Conservation (phyloP, 768 basidiomycete species). For the Amanita rimosa region DNA sequence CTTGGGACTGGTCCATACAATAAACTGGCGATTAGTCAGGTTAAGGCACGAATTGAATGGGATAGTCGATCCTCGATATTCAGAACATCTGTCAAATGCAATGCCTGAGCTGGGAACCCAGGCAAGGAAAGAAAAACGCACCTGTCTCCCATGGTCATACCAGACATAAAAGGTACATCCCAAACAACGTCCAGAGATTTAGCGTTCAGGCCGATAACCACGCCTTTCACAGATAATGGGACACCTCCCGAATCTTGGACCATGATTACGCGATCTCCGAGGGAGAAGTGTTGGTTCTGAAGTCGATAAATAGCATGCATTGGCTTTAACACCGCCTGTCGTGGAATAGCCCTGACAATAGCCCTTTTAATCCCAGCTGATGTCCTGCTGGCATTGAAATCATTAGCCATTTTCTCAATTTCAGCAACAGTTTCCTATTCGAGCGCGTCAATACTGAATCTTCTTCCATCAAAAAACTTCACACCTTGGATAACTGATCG, state of each 20-base stretch:
- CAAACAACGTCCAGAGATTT: slow-evolving; percentile 92
- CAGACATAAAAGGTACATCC: slow-evolving; percentile 94
- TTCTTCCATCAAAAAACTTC: background rate
- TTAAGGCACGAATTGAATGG: slow-evolving; percentile 86
- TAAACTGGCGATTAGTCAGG: slow-evolving; percentile 75
- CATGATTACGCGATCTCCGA: slow-evolving; percentile 94
- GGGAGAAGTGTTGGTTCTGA: slow-evolving; percentile 75
- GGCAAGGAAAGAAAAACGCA: slow-evolving; percentile 18
- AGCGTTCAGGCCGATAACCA: slow-evolving; percentile 80
- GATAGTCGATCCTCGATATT: slow-evolving; percentile 85
- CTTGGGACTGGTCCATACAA: slow-evolving; percentile 60
- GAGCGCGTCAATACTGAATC: background rate
- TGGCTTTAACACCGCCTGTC: slow-evolving; percentile 89
- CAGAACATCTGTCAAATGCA: slow-evolving; percentile 55
- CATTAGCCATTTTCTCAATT: slow-evolving; percentile 71
- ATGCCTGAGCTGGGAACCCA: slow-evolving; percentile 2
- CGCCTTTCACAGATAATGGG: slow-evolving; percentile 84
- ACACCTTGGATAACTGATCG: slow-evolving; percentile 84
- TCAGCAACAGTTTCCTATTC: slow-evolving; percentile 62
- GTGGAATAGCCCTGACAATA: slow-evolving; percentile 87
- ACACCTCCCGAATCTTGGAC: slow-evolving; percentile 92
- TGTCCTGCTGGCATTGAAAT: slow-evolving; percentile 48
- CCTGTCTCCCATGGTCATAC: slow-evolving; percentile 78
- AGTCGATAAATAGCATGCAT: slow-evolving; percentile 81
- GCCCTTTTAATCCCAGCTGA: slow-evolving; percentile 72